phyloP scores from a whole-genome alignment of 1,284 basidiomycete genomes.

The Ganoderma leucocontextum region DNA sequence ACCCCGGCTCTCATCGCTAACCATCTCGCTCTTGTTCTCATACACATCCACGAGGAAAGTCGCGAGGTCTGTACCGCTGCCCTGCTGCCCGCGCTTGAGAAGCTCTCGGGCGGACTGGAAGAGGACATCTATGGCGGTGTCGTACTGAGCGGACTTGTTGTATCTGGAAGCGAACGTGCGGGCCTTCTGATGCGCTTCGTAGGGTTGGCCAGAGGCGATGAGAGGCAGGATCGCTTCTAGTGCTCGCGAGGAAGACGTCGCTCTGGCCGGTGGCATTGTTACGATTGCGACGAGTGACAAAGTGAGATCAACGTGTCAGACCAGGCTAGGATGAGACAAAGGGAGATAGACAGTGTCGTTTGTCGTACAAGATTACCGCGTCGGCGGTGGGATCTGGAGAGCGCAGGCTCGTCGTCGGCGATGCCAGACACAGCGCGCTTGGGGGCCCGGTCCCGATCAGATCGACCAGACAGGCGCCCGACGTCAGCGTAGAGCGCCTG shows the following conservation, averaged over 20 bases:
- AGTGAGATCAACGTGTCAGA: neutral
- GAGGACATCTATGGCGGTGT: conserved; percentile 87
- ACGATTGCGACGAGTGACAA: conserved; percentile 1
- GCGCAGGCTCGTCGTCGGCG: neutral
- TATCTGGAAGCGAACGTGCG: conserved; percentile 93
- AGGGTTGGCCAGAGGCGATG: conserved; percentile 74
- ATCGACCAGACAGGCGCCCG: neutral
- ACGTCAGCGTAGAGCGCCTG: neutral
- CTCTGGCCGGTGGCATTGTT: conserved; percentile 36
- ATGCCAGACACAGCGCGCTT: neutral
- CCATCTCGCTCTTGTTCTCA: conserved; percentile 70
- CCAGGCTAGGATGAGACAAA: neutral
- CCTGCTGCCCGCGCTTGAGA: conserved; percentile 86
- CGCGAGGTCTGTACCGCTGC: conserved; percentile 86
- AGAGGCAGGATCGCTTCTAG: conserved; percentile 81
- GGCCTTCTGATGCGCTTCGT: conserved; percentile 95
- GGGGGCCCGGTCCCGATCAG: conserved; percentile 3
- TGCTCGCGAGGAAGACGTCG: conserved; percentile 64
- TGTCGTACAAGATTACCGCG: conserved; percentile 1
- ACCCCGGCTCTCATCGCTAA: conserved; percentile 84
- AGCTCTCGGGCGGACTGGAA: conserved; percentile 87
- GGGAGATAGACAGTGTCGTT: neutral
- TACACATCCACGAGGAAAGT: conserved; percentile 85
- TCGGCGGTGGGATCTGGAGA: conserved; percentile 6
- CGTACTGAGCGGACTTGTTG: conserved; percentile 77